Evolutionary conservation across 129 eudicot genomes (phyloP), one percentile per base, ranked within the genome.

Genomic region (Erigeron canadensis): DNA sequence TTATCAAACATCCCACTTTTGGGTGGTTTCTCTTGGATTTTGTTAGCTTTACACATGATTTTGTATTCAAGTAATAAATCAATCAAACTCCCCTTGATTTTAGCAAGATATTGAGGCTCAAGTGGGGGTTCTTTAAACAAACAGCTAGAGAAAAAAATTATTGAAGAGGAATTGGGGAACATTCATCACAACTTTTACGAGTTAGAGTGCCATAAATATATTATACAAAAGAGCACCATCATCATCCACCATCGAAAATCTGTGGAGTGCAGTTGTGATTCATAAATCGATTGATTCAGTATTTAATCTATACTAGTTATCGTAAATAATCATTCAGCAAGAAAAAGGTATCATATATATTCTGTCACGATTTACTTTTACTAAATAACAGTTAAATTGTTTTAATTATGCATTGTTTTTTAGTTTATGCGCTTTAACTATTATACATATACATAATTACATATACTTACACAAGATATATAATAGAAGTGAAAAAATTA

Each of bases 71-170:
- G 58, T 78, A 82, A 78, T 42, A 67, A 74, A 82, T 67, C 59
- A 73, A 76, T 73, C 76, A 77, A 73, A 47, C 21, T 60, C 64
- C 71, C 84, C 82, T 73, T 80, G 71, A 76, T 71, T 71, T 63
- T 71, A 53, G 87, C 74, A 84, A 53, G 56, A 57, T 63, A 23
- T 84, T 40, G 70, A 80, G 87, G 74, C 23, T 62, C 74, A 76
- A 69, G 70, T 79, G 82, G 84, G 80, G 79, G 72, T 76, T 67
- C 74, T 76, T 72, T 80, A 65, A 76, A 56, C 71, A 72, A 73
- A 76, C 70, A 76, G 59, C 69, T 62, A 58, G 65, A 38, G n/a
- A n/a, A n/a, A 18, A 16, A 69, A 15, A 59, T 56, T 16, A 65
- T 71, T 82, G 73, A 72, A 73, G 76, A 60, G 73, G 76, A 73